Percentiles rank a stretch among this genome's conserved stretches.
Evolutionary conservation across 495 filamentous ascomycete species (phyloP).

Genomic region (Penicillium dipodomyicola): DNA sequence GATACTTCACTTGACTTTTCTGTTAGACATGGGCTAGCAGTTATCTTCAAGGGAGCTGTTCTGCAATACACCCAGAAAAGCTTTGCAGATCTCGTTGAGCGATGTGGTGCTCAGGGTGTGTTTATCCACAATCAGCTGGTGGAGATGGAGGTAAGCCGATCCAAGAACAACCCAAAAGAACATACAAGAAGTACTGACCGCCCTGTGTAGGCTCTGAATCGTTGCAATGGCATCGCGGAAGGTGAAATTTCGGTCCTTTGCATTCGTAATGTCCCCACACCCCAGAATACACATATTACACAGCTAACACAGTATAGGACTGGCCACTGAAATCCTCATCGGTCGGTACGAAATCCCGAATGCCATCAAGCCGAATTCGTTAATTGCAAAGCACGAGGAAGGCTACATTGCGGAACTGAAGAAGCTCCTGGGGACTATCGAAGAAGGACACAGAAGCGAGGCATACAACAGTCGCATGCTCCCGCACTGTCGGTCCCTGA

Average conservation of each 20-base stretch:
- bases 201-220: background rate
- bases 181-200: constrained; percentile 29
- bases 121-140: constrained; percentile 27
- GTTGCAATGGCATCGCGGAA: background rate
- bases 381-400: constrained; percentile 31
- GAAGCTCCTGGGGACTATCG: constrained; percentile 14
- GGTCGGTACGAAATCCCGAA: constrained; percentile 33
- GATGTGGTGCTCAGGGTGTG: constrained; percentile 37
- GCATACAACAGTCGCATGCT: constrained; percentile 27
- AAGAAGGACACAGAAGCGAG: constrained; percentile 21
- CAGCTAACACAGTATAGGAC: constrained; percentile 17
- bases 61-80: background rate
- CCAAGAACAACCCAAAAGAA: constrained; percentile 20
- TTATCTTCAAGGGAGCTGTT: constrained; percentile 29
- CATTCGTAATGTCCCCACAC: constrained; percentile 22
- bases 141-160: constrained; percentile 7
- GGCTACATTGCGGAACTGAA: constrained; percentile 25
- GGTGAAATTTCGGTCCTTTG: too few species aligned
- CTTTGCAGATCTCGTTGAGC: constrained; percentile 13
- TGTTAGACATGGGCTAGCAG: constrained; percentile 22
- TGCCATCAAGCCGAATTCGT: constrained; percentile 19
- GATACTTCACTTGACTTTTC: constrained; percentile 1
- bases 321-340: constrained; percentile 35
- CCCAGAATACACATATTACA: constrained; percentile 27
- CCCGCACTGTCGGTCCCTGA: constrained; percentile 28